Evolutionary conservation across 768 basidiomycete species (phyloP), one percentile per base, ranked within the genome.

Genomic region (Calvatia gigantea): DNA sequence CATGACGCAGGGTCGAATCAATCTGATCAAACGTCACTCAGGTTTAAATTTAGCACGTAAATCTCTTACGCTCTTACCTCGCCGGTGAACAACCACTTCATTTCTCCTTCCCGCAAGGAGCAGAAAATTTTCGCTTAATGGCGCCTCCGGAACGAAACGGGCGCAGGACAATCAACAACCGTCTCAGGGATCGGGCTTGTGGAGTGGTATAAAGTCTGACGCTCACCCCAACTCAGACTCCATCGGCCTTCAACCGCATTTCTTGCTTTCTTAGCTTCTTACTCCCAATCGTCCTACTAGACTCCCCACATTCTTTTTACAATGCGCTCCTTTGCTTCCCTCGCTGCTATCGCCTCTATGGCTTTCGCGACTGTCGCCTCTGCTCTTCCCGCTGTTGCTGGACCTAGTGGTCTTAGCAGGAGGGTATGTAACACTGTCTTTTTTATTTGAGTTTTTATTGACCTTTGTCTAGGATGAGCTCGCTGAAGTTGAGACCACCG

Each of bases 291-390:
- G 41, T 56, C 61, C 21, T 58, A 41, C n/a, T 62, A 44, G 61
- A 60, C 51, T 55, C 58, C 58, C 21, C 33, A 35, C 54, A 33
- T n/a, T 46, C 38, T 45, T 51, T 57, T 44, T 19, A 37, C 28
- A 44, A 57, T 50, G 55, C 49, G 41, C 31, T 51, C 51, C 50
- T 46, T 57, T 31, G 50, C 37, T 27, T 23, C 38, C 39, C 52
- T 67, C 25, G 61, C 61, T 6, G 58, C 62, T 41, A 46, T 65
- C 46, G 43, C 57, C 12, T 56, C 59, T 9, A 51, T 62, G 31
- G 61, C 46, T 28, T 39, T 45, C 17, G 42, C 35, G 25, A 17
- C 57, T 25, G 28, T 47, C 8, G 41, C 21, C 21, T 58, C 32
- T 32, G 59, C 28, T 52, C 60, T 37, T 57, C 56, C 56, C 0